A percentile compares a stretch with the other conserved stretches of the same genome.
Evolutionary conservation across 1,284 basidiomycete species (phyloP).

Genomic region (Agaricales sp.): DNA sequence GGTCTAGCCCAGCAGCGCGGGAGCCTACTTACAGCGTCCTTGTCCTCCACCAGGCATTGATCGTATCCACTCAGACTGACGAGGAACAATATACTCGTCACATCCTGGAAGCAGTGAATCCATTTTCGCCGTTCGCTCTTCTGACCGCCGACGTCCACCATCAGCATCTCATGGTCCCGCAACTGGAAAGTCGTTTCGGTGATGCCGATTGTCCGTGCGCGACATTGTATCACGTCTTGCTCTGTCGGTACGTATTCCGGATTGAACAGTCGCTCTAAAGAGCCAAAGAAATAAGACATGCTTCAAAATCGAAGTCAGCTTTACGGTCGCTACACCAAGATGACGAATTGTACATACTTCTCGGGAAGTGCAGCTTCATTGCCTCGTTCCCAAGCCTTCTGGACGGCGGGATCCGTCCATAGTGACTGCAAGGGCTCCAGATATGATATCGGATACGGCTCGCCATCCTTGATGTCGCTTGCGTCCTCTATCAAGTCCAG

Average conservation of each 20-base stretch:
- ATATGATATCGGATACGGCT: constrained; percentile 64
- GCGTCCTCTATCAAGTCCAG: constrained; percentile 61
- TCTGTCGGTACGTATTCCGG: constrained; percentile 64
- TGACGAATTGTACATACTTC: constrained; percentile 53
- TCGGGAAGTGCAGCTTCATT: constrained; percentile 87
- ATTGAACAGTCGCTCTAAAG: constrained; percentile 74
- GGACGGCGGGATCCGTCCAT: constrained; percentile 74
- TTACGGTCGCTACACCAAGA: neutral
- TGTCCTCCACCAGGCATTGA: constrained; percentile 89
- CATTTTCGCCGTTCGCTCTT: constrained; percentile 85
- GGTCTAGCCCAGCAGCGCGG: neutral
- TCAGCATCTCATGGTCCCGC: constrained; percentile 66
- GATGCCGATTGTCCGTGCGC: constrained; percentile 87
- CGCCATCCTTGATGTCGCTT: constrained; percentile 66
- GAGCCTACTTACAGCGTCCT: constrained; percentile 64
- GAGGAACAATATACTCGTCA: constrained; percentile 81
- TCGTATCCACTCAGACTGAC: constrained; percentile 87
- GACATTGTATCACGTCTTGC: constrained; percentile 79
- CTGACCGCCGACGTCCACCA: constrained; percentile 89
- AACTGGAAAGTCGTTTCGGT: constrained; percentile 85
- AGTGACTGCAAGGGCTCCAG: constrained; percentile 58
- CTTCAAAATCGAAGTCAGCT: constrained; percentile 23
- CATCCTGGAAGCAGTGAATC: constrained; percentile 82
- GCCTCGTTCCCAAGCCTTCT: constrained; percentile 62
- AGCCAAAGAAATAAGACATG: constrained; percentile 64